Base-by-base conservation (phyloP, 2,329 filamentous ascomycete genomes). In the Penicillium palitans region DNA sequence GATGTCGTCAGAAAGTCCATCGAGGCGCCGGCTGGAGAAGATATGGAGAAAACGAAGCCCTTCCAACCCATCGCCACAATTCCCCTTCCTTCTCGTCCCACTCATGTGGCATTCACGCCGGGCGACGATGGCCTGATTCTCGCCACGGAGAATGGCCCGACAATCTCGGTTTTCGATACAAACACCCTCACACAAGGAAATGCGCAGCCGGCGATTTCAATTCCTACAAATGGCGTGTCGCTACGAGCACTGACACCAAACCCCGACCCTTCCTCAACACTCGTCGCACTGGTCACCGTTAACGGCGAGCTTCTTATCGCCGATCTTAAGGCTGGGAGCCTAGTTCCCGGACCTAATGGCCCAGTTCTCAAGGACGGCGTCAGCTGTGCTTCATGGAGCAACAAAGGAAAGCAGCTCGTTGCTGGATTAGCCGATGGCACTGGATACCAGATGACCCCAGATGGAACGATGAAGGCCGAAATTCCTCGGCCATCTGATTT, bases 81-180 rank as follows among this genome's bases (percentile, higher is more conserved):
- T 7, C 80, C 87, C 2, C 83, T 96, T 68, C 85, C 90, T 10
- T 83, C 87, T 69, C 87, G 89, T 66, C 84, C 96, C 54, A 96
- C 91, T 12, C 95, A 99, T 73, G 81, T 99, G 21, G 87, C 88
- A 17, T 99, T 99, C 73, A 93, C 91, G 0, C 85, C 90, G n/a
- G 90, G 96, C 68, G 96, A 97, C 72, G 86, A 86, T 66, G 91
- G 89, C 66, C 80, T 99, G 60, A 84, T 96, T 37, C 80, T 97
- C 27, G 91, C 91, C 12, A 90, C 91, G 3, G 90, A 96, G 74
- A 81, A 84, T 55, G 90, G 90, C 12, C 90, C 91, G 35, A 91
- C 92, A 5, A 78, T 99, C 61, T 89, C 90, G 4, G 88, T 96
- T 3, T 98, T 96, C 70, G 86, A 93, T 55, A 87, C 90, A 1